Percentiles rank a stretch among this genome's conserved stretches.
Evolutionary conservation across 192 early-diverging fungal species (phyloP).

Genomic region (Coemansia furcata): DNA sequence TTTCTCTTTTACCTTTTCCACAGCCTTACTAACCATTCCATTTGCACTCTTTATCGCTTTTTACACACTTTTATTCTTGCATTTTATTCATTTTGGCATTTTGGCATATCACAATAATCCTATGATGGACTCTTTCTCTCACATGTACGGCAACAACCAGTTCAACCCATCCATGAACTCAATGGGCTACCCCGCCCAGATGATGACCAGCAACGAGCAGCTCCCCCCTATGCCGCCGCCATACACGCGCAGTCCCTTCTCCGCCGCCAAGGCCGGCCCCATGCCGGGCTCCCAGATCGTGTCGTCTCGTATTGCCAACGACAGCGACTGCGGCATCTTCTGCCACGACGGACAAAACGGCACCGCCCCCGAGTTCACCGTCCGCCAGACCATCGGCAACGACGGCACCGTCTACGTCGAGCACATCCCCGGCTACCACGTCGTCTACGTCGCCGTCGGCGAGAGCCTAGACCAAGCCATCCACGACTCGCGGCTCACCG

Average conservation of each 20-base stretch:
- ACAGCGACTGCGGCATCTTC: conserved; percentile 26
- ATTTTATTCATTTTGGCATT: conserved; percentile 10
- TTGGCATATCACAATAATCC: conserved; percentile 5
- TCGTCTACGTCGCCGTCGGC: conserved; percentile 23
- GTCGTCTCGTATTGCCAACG: conserved; percentile 26
- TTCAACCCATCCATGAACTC: conserved; percentile 13
- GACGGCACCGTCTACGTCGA: conserved; percentile 31
- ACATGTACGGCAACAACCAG: conserved; percentile 31
- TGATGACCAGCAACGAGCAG: conserved; percentile 23
- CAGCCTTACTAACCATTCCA: background rate
- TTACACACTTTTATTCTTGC: conserved; percentile 11
- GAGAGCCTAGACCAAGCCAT: conserved; percentile 11
- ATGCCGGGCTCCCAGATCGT: conserved; percentile 7
- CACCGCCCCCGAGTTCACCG: conserved; percentile 14
- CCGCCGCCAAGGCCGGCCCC: conserved; percentile 2
- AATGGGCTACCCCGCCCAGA: conserved; percentile 10
- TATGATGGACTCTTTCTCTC: conserved; percentile 31
- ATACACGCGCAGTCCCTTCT: conserved; percentile 12
- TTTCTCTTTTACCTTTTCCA: conserved; percentile 11
- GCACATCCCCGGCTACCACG: conserved; percentile 29
- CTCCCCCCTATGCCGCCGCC: conserved; percentile 23
- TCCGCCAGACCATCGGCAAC: conserved; percentile 22
- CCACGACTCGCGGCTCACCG: conserved; percentile 7
- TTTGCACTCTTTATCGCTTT: background rate
- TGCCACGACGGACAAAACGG: conserved; percentile 18